phyloP scores from a whole-genome alignment of 1,284 basidiomycete genomes.

The Cryptococcus depauperatus region DNA sequence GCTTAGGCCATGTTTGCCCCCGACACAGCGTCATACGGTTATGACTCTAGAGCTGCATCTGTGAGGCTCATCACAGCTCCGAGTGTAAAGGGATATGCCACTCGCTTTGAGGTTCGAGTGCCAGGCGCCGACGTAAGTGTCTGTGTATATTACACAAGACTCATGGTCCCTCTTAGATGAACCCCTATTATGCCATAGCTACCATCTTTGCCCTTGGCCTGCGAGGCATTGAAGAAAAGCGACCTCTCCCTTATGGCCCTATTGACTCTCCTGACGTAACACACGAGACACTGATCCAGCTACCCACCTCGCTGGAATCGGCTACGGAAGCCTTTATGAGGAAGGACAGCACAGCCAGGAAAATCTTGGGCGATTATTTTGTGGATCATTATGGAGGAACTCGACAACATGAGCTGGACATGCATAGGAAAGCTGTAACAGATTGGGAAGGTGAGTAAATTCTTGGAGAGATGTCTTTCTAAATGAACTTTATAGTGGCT shows the following conservation, averaged over 20 bases:
- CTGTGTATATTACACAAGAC: not conserved
- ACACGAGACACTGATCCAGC: conserved; percentile 52
- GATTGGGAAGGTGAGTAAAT: conserved; percentile 79
- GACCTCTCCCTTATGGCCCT: conserved; percentile 63
- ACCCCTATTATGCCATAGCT: conserved; percentile 78
- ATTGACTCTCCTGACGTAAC: conserved; percentile 47
- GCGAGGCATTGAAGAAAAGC: conserved; percentile 72
- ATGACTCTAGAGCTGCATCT: conserved; percentile 85
- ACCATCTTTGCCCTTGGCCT: conserved; percentile 80
- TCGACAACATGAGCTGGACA: conserved; percentile 73
- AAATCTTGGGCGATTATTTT: conserved; percentile 78
- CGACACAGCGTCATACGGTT: conserved; percentile 78
- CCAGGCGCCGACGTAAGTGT: conserved; percentile 80
- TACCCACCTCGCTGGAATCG: conserved; percentile 67
- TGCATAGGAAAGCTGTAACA: conserved; percentile 84
- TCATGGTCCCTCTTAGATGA: conserved; percentile 46
- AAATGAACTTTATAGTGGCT: conserved; percentile 54
- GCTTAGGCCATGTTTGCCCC: conserved; percentile 76
- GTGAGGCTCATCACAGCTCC: conserved; percentile 87
- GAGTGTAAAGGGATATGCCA: conserved; percentile 66
- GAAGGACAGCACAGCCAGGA: conserved; percentile 68
- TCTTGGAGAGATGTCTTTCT: conserved; percentile 7
- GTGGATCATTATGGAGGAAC: conserved; percentile 92
- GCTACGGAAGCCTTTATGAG: conserved; percentile 75
- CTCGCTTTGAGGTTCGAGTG: conserved; percentile 83